A percentile compares a stretch with the other conserved stretches of the same genome.
Evolutionary conservation across 805 yeast species (phyloP).

Genomic region (Saccharomycopsis vini): DNA sequence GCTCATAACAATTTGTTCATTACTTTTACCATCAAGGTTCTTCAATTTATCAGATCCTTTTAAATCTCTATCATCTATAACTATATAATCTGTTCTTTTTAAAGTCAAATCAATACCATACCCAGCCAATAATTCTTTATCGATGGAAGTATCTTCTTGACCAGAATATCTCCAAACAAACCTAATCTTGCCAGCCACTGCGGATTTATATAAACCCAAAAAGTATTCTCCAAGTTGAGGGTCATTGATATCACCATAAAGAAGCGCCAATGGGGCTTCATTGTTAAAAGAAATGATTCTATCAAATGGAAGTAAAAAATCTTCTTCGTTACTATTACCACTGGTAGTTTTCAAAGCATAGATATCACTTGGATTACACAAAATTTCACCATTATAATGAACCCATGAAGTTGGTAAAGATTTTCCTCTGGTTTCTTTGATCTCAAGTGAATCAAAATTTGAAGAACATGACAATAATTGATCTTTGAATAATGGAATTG

Average conservation of each 20-base stretch:
- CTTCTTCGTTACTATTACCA: background rate
- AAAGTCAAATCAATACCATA: conserved; percentile 59
- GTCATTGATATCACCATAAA: conserved; percentile 60
- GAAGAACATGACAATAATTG: conserved; percentile 22
- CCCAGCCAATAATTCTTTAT: conserved; percentile 37
- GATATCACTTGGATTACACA: conserved; percentile 62
- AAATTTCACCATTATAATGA: conserved; percentile 41
- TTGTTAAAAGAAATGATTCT: conserved; percentile 46
- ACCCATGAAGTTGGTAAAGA: conserved; percentile 34
- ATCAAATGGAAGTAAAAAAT: conserved; percentile 39
- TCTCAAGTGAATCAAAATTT: conserved; percentile 29
- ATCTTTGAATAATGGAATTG: conserved; percentile 24
- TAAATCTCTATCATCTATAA: conserved; percentile 48
- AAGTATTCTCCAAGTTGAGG: conserved; percentile 48
- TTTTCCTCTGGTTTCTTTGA: conserved; percentile 10
- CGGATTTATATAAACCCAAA: conserved; percentile 46
- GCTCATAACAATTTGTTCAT: conserved; percentile 23
- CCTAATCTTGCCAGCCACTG: conserved; percentile 55
- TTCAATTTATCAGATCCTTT: conserved; percentile 22
- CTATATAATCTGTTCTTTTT: conserved; percentile 60
- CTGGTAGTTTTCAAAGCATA: conserved; percentile 63
- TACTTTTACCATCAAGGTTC: conserved; percentile 21
- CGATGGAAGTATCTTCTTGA: conserved; percentile 8
- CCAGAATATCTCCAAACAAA: conserved; percentile 61
- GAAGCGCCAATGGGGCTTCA: conserved; percentile 45